phyloP scores from a whole-genome alignment of 129 eudicot genomes.

The Daucus carota region DH1_v3.0 NC_030389.2:40990501-40991000 shows the following conservation, averaged over 20 bases:
- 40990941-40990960: constrained; percentile 81
- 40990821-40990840: constrained; percentile 51
- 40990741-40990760: constrained; percentile 33
- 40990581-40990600: constrained; percentile 93
- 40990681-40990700: constrained; percentile 45
- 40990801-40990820: constrained; percentile 50
- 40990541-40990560: constrained; percentile 63
- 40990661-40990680: constrained; percentile 73
- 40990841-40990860: constrained; percentile 77
- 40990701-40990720: constrained; percentile 24
- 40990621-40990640: constrained; percentile 60
- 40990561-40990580: constrained; percentile 62
- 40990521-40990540: constrained; percentile 43
- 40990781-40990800: constrained; percentile 54
- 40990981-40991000: constrained; percentile 70
- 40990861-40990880: constrained; percentile 87
- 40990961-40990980: constrained; percentile 41
- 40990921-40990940: constrained; percentile 57
- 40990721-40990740: constrained; percentile 25
- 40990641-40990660: constrained; percentile 56
- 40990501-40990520: constrained; percentile 49
- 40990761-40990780: constrained; percentile 64
- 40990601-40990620: constrained; percentile 82
- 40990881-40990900: constrained; percentile 77
- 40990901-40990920: constrained; percentile 36